Evolutionary conservation across 176 grass and related monocot species (phyloP).

Genomic region (Aegilops bicornis): DNA sequence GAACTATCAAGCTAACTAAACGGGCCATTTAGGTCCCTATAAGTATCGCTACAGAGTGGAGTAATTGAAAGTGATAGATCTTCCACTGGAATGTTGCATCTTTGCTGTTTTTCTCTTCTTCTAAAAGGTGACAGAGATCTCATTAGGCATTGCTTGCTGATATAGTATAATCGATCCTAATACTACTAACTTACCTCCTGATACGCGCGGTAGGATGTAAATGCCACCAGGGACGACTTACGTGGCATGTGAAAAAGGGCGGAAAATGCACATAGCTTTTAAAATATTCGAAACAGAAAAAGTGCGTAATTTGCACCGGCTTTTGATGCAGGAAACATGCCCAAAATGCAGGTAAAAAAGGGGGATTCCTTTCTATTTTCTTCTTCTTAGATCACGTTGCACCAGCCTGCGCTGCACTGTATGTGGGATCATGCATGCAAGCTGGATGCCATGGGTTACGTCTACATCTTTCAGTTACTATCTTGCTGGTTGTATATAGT

Average conservation of each 20-base stretch:
- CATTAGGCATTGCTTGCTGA: too few species aligned
- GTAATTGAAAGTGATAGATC: too few species aligned
- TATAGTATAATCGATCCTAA: too few species aligned
- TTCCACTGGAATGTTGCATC: too few species aligned
- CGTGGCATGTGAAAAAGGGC: neutral
- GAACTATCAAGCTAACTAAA: too few species aligned
- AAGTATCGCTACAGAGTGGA: too few species aligned
- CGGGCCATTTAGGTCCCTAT: too few species aligned
- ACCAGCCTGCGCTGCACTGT: neutral
- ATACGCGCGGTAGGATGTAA: too few species aligned
- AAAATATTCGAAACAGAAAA: neutral
- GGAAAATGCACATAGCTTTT: neutral
- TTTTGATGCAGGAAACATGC: constrained; percentile 30
- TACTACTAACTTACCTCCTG: too few species aligned
- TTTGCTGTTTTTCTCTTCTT: too few species aligned
- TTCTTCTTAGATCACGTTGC: neutral
- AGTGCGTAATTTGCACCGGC: neutral
- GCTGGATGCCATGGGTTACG: constrained; percentile 1
- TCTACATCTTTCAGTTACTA: neutral
- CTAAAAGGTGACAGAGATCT: too few species aligned
- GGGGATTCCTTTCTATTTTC: neutral
- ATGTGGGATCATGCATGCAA: neutral
- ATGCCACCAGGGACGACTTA: neutral
- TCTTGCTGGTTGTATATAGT: neutral
- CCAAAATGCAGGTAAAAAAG: constrained; percentile 4